phyloP scores from a whole-genome alignment of 2,329 filamentous ascomycete genomes.

The Ilyonectria robusta region DNA sequence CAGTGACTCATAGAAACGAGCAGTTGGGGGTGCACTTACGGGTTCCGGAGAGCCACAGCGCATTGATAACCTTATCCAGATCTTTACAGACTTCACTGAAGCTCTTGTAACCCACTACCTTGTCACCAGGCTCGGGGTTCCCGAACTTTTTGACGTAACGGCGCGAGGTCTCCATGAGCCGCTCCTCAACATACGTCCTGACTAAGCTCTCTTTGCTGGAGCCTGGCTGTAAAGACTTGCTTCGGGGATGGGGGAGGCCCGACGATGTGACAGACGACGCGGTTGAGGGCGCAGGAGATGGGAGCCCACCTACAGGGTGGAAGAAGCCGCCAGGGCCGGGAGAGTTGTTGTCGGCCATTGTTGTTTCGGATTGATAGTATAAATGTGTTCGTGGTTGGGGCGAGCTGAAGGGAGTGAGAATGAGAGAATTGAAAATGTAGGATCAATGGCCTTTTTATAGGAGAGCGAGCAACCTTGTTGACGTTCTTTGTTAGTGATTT shows the following conservation, averaged over 20 bases:
- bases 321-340: conserved; percentile 66
- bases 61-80: conserved; percentile 80
- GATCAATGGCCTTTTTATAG: not conserved
- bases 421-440: not conserved
- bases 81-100: conserved; percentile 82
- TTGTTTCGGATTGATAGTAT: not conserved
- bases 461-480: not conserved
- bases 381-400: not conserved
- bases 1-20: not conserved
- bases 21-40: conserved; percentile 67
- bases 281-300: conserved; percentile 69
- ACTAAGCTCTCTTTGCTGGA: conserved; percentile 73
- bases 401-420: not conserved
- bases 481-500: not conserved
- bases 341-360: conserved; percentile 8
- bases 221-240: conserved; percentile 66
- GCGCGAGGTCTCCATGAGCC: conserved; percentile 67
- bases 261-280: conserved; percentile 57
- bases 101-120: conserved; percentile 67
- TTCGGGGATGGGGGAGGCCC: conserved; percentile 69
- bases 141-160: conserved; percentile 74
- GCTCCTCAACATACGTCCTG: conserved; percentile 69
- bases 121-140: conserved; percentile 60
- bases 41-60: conserved; percentile 89
- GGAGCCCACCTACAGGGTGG: conserved; percentile 58